Evolutionary conservation across 2,329 filamentous ascomycete species (phyloP).

Genomic region (Penicillium sp.): DNA sequence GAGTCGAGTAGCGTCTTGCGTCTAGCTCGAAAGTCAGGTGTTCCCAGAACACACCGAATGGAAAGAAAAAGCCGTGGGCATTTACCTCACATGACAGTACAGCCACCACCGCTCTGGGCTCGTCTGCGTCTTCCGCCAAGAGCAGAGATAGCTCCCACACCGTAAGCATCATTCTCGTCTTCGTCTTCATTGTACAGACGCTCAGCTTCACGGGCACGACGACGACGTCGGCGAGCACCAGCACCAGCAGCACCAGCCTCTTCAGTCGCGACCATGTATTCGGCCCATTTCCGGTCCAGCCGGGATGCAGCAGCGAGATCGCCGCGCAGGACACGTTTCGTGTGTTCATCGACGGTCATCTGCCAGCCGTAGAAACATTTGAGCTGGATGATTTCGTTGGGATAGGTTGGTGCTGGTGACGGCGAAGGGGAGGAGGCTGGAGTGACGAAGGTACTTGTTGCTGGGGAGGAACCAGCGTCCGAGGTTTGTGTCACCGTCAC

Average conservation of each 20-base stretch:
- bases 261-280: conserved; percentile 89
- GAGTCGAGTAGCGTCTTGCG: background rate
- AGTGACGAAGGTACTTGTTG: conserved; percentile 29
- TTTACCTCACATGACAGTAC: conserved; percentile 63
- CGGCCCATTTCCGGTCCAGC: conserved; percentile 88
- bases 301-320: conserved; percentile 71
- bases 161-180: conserved; percentile 56
- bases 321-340: conserved; percentile 75
- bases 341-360: conserved; percentile 91
- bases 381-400: conserved; percentile 75
- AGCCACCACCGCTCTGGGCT: conserved; percentile 63
- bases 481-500: conserved; percentile 37
- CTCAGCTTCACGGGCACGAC: conserved; percentile 78
- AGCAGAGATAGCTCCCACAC: conserved; percentile 33
- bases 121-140: conserved; percentile 57
- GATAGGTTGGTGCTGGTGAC: conserved; percentile 50
- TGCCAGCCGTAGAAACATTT: conserved; percentile 97
- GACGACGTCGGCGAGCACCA: conserved; percentile 67
- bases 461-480: conserved; percentile 18
- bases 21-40: background rate
- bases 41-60: conserved; percentile 1
- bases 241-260: conserved; percentile 66
- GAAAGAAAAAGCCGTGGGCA: background rate
- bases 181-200: conserved; percentile 78
- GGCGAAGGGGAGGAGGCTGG: conserved; percentile 27